Evolutionary conservation across 306 rosid species (phyloP).

Genomic region (Prunus mongolica): DNA sequence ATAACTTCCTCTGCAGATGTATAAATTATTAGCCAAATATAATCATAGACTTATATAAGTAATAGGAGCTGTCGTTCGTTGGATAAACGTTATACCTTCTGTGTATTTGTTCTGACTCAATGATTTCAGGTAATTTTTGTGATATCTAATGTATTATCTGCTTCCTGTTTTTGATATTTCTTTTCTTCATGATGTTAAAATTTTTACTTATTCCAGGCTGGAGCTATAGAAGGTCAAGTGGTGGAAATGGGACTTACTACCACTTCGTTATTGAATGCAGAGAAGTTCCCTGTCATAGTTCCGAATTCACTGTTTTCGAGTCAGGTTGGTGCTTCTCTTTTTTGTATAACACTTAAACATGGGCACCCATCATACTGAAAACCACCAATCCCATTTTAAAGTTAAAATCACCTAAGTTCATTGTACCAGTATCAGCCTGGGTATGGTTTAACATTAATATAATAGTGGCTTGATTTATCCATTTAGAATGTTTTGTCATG

Average conservation of each 20-base stretch:
- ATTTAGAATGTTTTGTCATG: neutral
- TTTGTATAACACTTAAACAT: neutral
- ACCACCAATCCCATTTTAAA: neutral
- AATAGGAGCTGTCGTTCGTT: neutral
- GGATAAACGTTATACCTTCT: neutral
- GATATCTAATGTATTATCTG: neutral
- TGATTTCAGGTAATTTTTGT: neutral
- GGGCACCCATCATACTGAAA: neutral
- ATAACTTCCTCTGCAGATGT: neutral
- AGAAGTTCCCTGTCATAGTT: slow-evolving; percentile 85
- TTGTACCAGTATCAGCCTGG: neutral
- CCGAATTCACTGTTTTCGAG: slow-evolving; percentile 88
- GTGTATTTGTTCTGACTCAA: neutral
- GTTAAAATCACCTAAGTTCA: neutral
- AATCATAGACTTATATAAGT: neutral
- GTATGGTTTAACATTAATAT: neutral
- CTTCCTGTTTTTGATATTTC: neutral
- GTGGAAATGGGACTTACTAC: slow-evolving; percentile 90
- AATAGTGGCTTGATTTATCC: neutral
- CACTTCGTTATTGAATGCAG: slow-evolving; percentile 76
- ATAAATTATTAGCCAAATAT: neutral
- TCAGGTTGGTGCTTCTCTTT: slow-evolving; percentile 43
- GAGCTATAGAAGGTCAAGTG: slow-evolving; percentile 88
- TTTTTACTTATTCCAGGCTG: slow-evolving; percentile 60
- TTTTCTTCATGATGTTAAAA: neutral